Base-by-base conservation (phyloP, 2,329 filamentous ascomycete genomes). In the Nakataea oryzae region DNA sequence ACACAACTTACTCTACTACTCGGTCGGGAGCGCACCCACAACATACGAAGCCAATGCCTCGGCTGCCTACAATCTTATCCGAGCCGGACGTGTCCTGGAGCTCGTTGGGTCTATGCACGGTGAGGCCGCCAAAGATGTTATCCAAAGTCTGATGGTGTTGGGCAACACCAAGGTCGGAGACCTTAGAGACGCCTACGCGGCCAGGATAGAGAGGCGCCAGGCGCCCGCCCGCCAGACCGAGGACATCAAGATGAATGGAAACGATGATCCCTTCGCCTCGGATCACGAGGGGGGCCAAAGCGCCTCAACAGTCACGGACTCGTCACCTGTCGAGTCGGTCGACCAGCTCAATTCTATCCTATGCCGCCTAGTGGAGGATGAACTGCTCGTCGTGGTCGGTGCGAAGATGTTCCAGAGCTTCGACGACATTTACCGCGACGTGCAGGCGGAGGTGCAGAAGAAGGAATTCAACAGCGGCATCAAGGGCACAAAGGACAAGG, bases 31-130 rank as follows among this genome's bases (percentile, higher is more conserved):
- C 3, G 50, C 29, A 21, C 32, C 50, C 12, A 65, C 67, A 54
- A 86, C 85, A 71, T 99, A 97, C 76, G 90, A 96, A 72, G 89
- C 91, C 63, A 92, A 97, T 69, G 80, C 87, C 71, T 79, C 86
- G 67, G 85, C 87, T 64, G 90, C 91, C 66, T 97, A 97, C 75
- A 87, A 87, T 67, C 80, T 97, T 56, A 79, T 93, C 50, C 89
- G 95, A 63, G 84, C 85, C 4, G 92, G 91, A 56, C 95, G 91
- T 74, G 89, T 96, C 54, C 77, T 95, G 30, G 84, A 92, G 66
- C 79, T 91, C 64, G 82, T 95, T 56, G 86, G 91, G 67, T 82
- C 81, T 41, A 84, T 88, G 67, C 88, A 91, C 71, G 93, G 93
- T 24, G 77, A 80, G n/a, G 82, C 86, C 65, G 91, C 91, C 32